phyloP scores from a whole-genome alignment of 139 green algal genomes.

The Coelastrella sp. region DNA sequence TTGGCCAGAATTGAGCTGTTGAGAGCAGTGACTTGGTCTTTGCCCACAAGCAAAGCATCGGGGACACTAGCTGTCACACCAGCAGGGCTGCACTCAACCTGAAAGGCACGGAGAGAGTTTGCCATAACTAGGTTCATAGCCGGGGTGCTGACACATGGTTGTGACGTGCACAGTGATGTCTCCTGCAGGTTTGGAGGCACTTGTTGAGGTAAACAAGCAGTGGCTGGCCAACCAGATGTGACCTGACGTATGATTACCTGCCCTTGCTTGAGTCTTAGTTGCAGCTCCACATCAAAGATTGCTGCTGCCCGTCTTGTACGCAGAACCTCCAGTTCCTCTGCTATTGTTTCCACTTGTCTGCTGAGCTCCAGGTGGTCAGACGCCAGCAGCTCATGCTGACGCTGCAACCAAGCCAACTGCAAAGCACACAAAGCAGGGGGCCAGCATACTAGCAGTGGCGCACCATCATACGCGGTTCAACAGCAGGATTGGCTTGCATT shows the following conservation, averaged over 20 bases:
- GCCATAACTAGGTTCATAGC: too few relatives aligned
- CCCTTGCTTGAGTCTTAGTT: slow-evolving; percentile 73
- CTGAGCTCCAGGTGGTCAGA: background rate
- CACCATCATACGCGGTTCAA: too few relatives aligned
- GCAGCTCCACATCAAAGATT: slow-evolving; percentile 66
- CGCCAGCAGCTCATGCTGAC: slow-evolving; percentile 50
- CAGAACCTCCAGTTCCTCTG: slow-evolving; percentile 21
- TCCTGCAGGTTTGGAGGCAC: too few relatives aligned
- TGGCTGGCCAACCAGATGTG: background rate
- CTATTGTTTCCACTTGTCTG: slow-evolving; percentile 15
- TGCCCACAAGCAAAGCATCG: slow-evolving; percentile 65
- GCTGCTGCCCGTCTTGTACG: slow-evolving; percentile 41
- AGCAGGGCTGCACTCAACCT: slow-evolving; percentile 51
- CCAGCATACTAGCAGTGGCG: too few relatives aligned
- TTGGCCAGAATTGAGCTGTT: slow-evolving; percentile 68
- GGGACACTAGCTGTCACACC: slow-evolving; percentile 37
- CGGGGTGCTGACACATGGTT: too few relatives aligned
- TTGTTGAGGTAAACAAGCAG: background rate
- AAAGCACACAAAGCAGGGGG: background rate
- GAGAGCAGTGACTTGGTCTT: slow-evolving; percentile 60
- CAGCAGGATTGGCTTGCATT: too few relatives aligned
- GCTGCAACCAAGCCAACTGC: slow-evolving; percentile 33
- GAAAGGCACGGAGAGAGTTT: background rate
- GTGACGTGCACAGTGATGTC: too few relatives aligned
- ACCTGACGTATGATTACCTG: slow-evolving; percentile 53